Base-by-base conservation (phyloP, 192 early-diverging fungal species). In the Coemansia sp. region DNA sequence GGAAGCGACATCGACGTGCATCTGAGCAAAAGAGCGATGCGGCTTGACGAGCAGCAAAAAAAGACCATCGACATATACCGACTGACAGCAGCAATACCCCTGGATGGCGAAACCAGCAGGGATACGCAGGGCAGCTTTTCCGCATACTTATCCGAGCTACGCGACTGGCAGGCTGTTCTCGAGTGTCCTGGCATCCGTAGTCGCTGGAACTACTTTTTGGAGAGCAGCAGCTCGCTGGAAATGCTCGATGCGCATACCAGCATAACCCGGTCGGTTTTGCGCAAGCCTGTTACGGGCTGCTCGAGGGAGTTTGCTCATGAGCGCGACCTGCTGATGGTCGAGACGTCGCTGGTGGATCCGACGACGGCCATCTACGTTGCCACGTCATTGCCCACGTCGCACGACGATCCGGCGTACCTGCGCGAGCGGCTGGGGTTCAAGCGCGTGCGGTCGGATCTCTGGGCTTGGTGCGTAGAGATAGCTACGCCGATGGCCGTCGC, bases 381-480 rank as follows among this genome's bases (percentile, higher is more conserved):
- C 11, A 71, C 78, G 10, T 81, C 78, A 28, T 24, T 81, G 54
- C 65, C 68, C 5, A 74, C 72, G 1, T 65, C 68, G 1, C 45
- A 36, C 0, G 72, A 80, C 30, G 78, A 80, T 19, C 78, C 78
- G 16, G 68, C 55, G 22, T 80, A 80, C 45, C 32, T 80, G 65
- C 64, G 78, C 20, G 62, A 62, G 20, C 30, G 22, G 14, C 42
- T 29, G 5, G 36, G 51, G 0, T 24, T 64, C 4, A 80, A 80
- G 60, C 72, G 78, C 6, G 78, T 60, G 1, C 23, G 58, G 28
- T 68, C 72, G 6, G 65, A 60, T 13, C 36, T 80, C 27, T 80
- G 78, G 78, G 78, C 78, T 1, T 80, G 78, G 78, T 74, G 78
- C 32, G 72, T 80, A 6, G 78, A 80, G 23, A 67, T 80, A 20